A percentile compares a stretch with the other conserved stretches of the same genome.
Conservation (phyloP, 257 asterid genomes). For the Solanum sitiens region DNA sequence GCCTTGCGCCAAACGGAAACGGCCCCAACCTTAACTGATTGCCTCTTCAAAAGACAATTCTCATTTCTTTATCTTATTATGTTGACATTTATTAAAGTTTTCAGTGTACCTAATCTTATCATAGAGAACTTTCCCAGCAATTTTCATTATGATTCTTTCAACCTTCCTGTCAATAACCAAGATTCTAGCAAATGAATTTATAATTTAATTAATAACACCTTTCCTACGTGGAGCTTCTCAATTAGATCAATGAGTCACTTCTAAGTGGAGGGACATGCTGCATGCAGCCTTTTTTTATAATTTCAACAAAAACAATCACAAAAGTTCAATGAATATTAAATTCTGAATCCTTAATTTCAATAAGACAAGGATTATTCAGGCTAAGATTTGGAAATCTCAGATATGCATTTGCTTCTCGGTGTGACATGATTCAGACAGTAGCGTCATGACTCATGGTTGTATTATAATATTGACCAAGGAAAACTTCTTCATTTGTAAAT, state of each 20-base stretch:
- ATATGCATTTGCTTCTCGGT: background rate
- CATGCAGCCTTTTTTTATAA: background rate
- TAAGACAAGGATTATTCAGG: background rate
- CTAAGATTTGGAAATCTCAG: background rate
- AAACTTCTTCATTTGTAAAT: background rate
- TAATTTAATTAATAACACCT: background rate
- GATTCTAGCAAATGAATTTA: background rate
- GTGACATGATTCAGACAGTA: background rate
- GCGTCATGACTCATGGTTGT: background rate
- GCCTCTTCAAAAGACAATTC: background rate
- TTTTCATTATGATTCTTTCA: background rate
- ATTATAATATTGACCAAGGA: background rate
- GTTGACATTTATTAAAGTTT: background rate
- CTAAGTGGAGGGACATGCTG: background rate
- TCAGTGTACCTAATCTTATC: background rate
- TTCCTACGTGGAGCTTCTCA: background rate
- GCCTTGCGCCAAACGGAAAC: background rate
- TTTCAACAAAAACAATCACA: background rate
- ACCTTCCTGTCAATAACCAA: background rate
- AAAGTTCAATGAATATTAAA: background rate
- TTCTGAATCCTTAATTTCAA: background rate
- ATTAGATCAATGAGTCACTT: background rate
- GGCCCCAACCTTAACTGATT: background rate
- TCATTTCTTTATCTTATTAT: background rate
- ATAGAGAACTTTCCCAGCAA: background rate